A percentile compares a stretch with the other conserved stretches of the same genome.
Conservation (phyloP, 768 basidiomycete genomes). For the Podaxis sp. region DNA sequence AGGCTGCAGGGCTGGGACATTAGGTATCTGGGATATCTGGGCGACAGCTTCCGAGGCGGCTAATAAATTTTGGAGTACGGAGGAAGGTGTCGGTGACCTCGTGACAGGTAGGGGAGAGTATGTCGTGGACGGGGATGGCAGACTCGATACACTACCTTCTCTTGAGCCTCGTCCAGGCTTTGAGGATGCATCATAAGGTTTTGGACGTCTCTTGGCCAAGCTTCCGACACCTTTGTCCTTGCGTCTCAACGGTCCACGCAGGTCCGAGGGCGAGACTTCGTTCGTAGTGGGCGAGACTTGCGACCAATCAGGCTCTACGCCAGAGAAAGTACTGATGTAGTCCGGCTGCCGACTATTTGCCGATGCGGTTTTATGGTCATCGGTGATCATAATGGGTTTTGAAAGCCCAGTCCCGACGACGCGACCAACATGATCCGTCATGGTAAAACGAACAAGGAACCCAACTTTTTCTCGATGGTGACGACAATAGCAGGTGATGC, state of each 20-base stretch:
- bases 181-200: slow-evolving; percentile 62
- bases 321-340: slow-evolving; percentile 31
- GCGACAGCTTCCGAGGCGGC: slow-evolving; percentile 27
- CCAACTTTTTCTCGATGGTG: slow-evolving; percentile 98
- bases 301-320: slow-evolving; percentile 52
- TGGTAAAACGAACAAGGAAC: slow-evolving; percentile 85
- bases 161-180: slow-evolving; percentile 47
- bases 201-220: slow-evolving; percentile 58
- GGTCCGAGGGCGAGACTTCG: slow-evolving; percentile 32
- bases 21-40: slow-evolving; percentile 10
- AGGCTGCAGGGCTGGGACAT: slow-evolving; percentile 34
- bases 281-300: slow-evolving; percentile 27
- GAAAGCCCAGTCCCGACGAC: slow-evolving; percentile 81
- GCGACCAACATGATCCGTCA: slow-evolving; percentile 78
- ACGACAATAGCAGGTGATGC: slow-evolving; percentile 97
- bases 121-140: slow-evolving; percentile 47
- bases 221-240: slow-evolving; percentile 35
- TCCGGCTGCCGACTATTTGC: slow-evolving; percentile 33
- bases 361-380: slow-evolving; percentile 90
- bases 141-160: slow-evolving; percentile 55
- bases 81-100: slow-evolving; percentile 45
- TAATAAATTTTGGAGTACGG: slow-evolving; percentile 31
- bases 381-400: slow-evolving; percentile 96
- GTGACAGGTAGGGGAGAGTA: slow-evolving; percentile 44
- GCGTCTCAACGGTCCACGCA: slow-evolving; percentile 46